phyloP scores from a whole-genome alignment of 306 rosid genomes.

The Senna tora region DNA sequence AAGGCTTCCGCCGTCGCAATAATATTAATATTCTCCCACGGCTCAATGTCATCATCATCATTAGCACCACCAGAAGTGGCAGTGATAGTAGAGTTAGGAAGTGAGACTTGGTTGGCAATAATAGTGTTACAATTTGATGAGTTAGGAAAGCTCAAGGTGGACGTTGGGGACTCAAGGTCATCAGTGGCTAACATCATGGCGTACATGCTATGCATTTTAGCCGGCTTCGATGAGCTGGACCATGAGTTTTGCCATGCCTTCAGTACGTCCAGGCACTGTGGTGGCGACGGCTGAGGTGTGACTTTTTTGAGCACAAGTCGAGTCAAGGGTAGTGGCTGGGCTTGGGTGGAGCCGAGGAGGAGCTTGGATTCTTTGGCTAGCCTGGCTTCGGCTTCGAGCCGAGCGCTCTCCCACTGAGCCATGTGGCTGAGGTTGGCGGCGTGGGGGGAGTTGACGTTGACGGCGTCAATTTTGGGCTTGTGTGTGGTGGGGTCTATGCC shows the following conservation, averaged over 20 bases:
- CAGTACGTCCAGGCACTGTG: constrained; percentile 52
- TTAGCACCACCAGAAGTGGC: too few species aligned
- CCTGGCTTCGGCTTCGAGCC: constrained; percentile 56
- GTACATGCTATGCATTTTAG: constrained; percentile 39
- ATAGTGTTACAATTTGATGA: too few species aligned
- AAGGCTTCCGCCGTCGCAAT: constrained; percentile 30
- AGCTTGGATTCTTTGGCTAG: constrained; percentile 45
- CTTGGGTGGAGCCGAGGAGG: background rate
- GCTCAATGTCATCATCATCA: too few species aligned
- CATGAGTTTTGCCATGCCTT: constrained; percentile 56
- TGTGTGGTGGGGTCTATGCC: constrained; percentile 58
- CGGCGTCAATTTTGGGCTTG: constrained; percentile 41
- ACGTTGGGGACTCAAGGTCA: constrained; percentile 50
- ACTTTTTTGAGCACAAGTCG: constrained; percentile 45
- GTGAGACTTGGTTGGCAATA: too few species aligned
- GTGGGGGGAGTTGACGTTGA: constrained; percentile 10
- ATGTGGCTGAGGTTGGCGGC: constrained; percentile 53
- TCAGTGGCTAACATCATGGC: constrained; percentile 51
- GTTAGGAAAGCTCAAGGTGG: constrained; percentile 40
- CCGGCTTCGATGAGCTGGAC: too few species aligned
- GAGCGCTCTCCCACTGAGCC: constrained; percentile 64
- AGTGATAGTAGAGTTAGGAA: too few species aligned
- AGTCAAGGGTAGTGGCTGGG: background rate
- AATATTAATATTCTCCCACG: too few species aligned
- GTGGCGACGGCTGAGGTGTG: constrained; percentile 33